Evolutionary conservation across 345 rosid species (phyloP), one percentile per base, ranked within the genome.

Genomic region (Psidium friedrichsthalianum): DNA sequence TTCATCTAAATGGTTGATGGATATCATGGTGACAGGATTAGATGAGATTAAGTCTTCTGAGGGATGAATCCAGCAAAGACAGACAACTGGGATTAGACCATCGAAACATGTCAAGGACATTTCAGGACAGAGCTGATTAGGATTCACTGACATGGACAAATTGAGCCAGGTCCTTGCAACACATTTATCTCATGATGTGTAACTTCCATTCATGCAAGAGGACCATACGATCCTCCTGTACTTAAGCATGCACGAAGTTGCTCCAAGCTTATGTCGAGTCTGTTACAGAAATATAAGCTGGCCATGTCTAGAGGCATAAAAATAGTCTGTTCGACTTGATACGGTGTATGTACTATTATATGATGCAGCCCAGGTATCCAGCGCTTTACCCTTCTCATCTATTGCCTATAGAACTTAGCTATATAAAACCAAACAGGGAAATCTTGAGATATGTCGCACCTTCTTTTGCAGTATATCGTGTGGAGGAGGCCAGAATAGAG

Each of bases 401-500:
- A 14, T 61, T 61, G 21, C 74, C 40, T 7, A 7, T 8, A 32
- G 44, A 64, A 5, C 44, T 16, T 7, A 32, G 47, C 32, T 15
- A 42, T 16, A 29, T 16, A 36, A 44, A 69, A 32, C 47, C 5
- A 69, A 32, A 69, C 78, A 32, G 16, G 47, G 78, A 69, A 16
- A 8, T 32, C 76, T 64, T 8, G 5, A 32, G 76, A 56, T 64
- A 29, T 69, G 25, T 24, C 82, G 58, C 83, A 95, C 98, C 98
- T 97, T 93, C 84, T 95, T 92, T 82, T 95, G 97, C 64, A 90
- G 92, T 56, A 90, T 91, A 88, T 94, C 99, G 36, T 89, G 95
- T 6, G 99, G 99, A 0, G 98, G 95, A 89, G 95, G 93, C 94
- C 98, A 90, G 87, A 95, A 95, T 86, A 97, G 88, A 49, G 97